Evolutionary conservation across 345 rosid genomes (phyloP).

Genomic region (Salix koriyanagi): DNA sequence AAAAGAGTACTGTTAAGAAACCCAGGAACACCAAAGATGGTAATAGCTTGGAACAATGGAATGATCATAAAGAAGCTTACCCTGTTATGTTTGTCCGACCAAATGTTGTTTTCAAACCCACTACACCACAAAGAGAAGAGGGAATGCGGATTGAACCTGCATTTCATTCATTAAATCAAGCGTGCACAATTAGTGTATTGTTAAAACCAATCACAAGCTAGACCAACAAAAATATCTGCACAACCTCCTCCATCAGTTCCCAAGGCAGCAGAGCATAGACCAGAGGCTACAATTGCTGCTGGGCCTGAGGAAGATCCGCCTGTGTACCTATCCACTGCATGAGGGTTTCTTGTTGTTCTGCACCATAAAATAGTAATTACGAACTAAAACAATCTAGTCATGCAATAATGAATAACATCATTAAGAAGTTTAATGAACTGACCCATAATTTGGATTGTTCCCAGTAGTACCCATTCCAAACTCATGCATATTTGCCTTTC

Average conservation of each 20-base stretch:
- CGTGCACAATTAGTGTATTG: constrained; percentile 9
- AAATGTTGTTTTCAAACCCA: constrained; percentile 80
- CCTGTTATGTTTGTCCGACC: constrained; percentile 74
- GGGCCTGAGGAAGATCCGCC: constrained; percentile 97
- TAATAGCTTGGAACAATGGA: background rate
- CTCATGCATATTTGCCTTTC: constrained; percentile 95
- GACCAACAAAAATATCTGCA: constrained; percentile 12
- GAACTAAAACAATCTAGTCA: background rate
- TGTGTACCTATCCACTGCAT: constrained; percentile 74
- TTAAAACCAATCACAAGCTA: background rate
- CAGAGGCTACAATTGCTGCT: constrained; percentile 87
- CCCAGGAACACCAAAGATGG: background rate
- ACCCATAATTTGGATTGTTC: constrained; percentile 90
- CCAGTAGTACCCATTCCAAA: constrained; percentile 95
- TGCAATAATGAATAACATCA: background rate
- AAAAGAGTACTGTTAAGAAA: background rate
- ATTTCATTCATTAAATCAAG: constrained; percentile 16
- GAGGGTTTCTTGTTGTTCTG: constrained; percentile 92
- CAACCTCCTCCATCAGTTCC: constrained; percentile 99
- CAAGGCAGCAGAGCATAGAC: constrained; percentile 85
- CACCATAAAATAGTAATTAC: constrained; percentile 12
- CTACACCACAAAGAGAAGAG: constrained; percentile 78
- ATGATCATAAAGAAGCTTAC: constrained; percentile 28
- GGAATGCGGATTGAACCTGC: constrained; percentile 88
- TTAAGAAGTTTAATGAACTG: constrained; percentile 20